A percentile compares a stretch with the other conserved stretches of the same genome.
These are phyloP conservation scores for Ballota nigra DNA, from an alignment of 257 asterid genomes.

Conservation along the genomic window DNA sequence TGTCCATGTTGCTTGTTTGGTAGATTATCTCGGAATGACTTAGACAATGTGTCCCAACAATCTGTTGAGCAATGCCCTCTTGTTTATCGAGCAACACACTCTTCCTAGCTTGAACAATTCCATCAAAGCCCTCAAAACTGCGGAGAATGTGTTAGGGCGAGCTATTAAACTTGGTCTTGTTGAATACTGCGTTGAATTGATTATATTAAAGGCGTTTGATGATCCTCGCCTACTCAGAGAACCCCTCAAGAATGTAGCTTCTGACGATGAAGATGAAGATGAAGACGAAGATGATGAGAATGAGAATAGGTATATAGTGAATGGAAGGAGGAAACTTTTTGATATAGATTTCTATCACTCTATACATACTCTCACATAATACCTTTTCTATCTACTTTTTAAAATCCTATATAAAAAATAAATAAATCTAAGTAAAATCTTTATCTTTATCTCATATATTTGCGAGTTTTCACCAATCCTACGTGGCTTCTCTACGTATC, in stretches of 20 bases:
- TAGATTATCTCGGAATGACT: constrained; percentile 74
- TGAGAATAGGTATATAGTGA: constrained; percentile 30
- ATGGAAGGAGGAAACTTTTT: constrained; percentile 60
- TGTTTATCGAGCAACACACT: constrained; percentile 41
- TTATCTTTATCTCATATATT: too few relatives aligned
- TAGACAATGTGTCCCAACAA: constrained; percentile 57
- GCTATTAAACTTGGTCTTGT: constrained; percentile 49
- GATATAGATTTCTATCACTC: constrained; percentile 34
- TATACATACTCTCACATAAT: too few relatives aligned
- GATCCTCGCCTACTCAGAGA: constrained; percentile 71
- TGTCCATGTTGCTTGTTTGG: constrained; percentile 48
- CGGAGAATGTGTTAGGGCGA: constrained; percentile 53
- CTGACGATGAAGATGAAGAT: constrained; percentile 36
- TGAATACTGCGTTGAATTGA: constrained; percentile 49
- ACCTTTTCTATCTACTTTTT: too few relatives aligned
- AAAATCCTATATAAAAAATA: too few relatives aligned
- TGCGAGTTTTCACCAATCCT: too few relatives aligned
- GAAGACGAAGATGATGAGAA: too few relatives aligned
- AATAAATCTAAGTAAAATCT: too few relatives aligned
- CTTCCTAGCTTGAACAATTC: constrained; percentile 68
- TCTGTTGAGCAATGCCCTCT: constrained; percentile 41
- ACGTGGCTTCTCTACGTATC: too few relatives aligned
- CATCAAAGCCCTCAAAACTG: constrained; percentile 49
- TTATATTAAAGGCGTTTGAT: constrained; percentile 40
- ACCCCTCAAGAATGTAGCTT: constrained; percentile 24